These are phyloP conservation scores for Vigna reflexopilosa DNA, from an alignment of 306 rosid genomes.

Conservation along the genomic window DNA sequence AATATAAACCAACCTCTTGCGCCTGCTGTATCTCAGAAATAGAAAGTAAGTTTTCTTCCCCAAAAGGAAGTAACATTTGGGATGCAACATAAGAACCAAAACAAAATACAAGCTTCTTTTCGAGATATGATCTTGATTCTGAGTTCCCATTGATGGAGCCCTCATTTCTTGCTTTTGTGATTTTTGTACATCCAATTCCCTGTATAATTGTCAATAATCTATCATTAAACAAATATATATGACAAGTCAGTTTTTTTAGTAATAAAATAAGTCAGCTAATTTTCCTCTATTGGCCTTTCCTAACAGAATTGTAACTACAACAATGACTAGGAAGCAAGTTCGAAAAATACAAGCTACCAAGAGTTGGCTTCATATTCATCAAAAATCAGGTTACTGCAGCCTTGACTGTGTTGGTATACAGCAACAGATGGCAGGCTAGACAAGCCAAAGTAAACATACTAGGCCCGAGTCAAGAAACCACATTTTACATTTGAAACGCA, in stretches of 20 bases:
- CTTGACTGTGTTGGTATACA: neutral
- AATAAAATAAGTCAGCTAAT: conserved; percentile 12
- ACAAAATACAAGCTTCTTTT: conserved; percentile 95
- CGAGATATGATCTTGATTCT: conserved; percentile 96
- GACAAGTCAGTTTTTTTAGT: conserved; percentile 24
- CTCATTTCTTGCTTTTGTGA: conserved; percentile 74
- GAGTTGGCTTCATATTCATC: neutral
- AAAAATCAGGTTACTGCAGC: conserved; percentile 13
- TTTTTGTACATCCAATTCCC: conserved; percentile 99
- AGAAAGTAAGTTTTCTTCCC: conserved; percentile 91
- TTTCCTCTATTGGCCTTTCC: conserved; percentile 32
- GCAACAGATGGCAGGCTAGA: too few species aligned
- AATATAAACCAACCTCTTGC: conserved; percentile 76
- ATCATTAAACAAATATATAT: conserved; percentile 37
- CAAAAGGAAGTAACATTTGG: conserved; percentile 93
- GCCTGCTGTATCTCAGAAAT: conserved; percentile 83
- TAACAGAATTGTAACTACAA: conserved; percentile 29
- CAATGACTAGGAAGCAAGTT: neutral
- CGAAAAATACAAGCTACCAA: neutral
- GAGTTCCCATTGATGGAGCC: conserved; percentile 69
- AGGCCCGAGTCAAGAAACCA: too few species aligned
- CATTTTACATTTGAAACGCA: too few species aligned
- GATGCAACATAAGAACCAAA: conserved; percentile 92
- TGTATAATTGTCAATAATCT: conserved; percentile 47
- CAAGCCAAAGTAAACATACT: too few species aligned